These are phyloP conservation scores for Xylaria sp. DNA, from an alignment of 2,329 filamentous ascomycete genomes.

Conservation along the genomic window DNA sequence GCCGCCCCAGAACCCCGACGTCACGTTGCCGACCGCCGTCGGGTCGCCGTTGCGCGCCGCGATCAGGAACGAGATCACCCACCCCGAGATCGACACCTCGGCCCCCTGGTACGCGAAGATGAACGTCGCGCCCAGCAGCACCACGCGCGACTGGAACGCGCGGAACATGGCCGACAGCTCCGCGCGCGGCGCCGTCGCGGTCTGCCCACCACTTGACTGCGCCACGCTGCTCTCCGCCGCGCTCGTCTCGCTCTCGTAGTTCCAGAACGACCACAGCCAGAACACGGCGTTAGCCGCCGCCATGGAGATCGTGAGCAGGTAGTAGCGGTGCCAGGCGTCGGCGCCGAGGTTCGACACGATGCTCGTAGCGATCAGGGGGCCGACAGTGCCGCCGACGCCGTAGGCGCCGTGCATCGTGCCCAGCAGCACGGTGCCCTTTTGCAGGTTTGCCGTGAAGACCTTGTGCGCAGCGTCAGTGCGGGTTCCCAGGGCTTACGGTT, in stretches of 20 bases:
- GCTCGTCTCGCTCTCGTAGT: conserved; percentile 67
- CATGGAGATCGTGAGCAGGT: conserved; percentile 68
- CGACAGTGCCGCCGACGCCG: conserved; percentile 68
- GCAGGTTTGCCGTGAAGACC: conserved; percentile 59
- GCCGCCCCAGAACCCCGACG: conserved; percentile 72
- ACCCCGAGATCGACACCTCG: conserved; percentile 83
- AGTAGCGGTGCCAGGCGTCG: conserved; percentile 72
- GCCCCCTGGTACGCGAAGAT: conserved; percentile 87
- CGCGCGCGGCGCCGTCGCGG: conserved; percentile 1
- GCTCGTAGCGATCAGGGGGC: conserved; percentile 75
- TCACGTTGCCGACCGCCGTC: conserved; percentile 77
- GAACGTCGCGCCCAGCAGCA: conserved; percentile 77
- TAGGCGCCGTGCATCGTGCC: conserved; percentile 72
- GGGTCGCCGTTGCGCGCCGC: conserved; percentile 72
- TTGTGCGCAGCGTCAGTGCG: conserved; percentile 2
- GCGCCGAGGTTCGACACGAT: conserved; percentile 64
- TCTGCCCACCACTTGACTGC: neutral
- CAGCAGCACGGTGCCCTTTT: conserved; percentile 59
- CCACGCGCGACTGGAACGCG: conserved; percentile 59
- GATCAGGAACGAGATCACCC: conserved; percentile 87
- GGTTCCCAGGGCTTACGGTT: neutral
- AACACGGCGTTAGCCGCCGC: conserved; percentile 61
- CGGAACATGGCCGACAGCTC: conserved; percentile 52
- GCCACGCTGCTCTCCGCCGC: conserved; percentile 35
- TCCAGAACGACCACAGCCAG: conserved; percentile 70